Evolutionary conservation across 345 rosid species (phyloP), one percentile per base, ranked within the genome.

Genomic region (Bruguiera sexangula): DNA sequence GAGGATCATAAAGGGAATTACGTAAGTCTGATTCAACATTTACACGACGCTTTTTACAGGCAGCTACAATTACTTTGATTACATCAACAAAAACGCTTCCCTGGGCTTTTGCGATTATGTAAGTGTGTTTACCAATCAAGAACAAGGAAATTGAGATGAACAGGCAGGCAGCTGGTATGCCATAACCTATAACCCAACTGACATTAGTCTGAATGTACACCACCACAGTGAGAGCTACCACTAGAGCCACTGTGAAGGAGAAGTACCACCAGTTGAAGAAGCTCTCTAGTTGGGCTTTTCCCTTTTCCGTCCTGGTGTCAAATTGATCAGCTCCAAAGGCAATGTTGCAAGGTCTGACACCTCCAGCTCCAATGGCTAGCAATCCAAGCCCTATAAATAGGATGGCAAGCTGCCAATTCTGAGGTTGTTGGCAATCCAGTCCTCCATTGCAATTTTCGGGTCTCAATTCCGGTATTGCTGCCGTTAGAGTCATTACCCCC

Each of bases 211-310:
- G 93, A 67, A 87, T 74, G 46, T 89, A 87, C 74, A 87, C 86
- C 2, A 91, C 96, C 8, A 54, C 79, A 5, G 88, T 85, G 67
- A 89, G 85, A 51, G 91, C 88, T 19, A 87, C 59, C 18, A 85
- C 39, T 5, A 89, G 81, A 34, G 91, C 78, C 59, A 85, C 67
- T 11, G 89, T 84, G 80, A 91, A 89, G 57, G 84, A 86, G 78
- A 89, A 85, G 76, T 91, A 91, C 92, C 89, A 89, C 93, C 95
- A 89, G 69, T 85, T 89, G 84, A 87, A 91, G 84, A 89, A 91
- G 62, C 86, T 85, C 54, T 83, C 85, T 5, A 87, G 79, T 43
- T 85, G 87, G 6, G 79, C 64, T 67, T 75, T 79, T 58, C 91
- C 91, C n/a, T 82, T 80, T 5, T 71, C 73, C 1, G 89, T 89